phyloP scores from a whole-genome alignment of 768 basidiomycete species.

The Sistotremastrum niveocremeum region DNA sequence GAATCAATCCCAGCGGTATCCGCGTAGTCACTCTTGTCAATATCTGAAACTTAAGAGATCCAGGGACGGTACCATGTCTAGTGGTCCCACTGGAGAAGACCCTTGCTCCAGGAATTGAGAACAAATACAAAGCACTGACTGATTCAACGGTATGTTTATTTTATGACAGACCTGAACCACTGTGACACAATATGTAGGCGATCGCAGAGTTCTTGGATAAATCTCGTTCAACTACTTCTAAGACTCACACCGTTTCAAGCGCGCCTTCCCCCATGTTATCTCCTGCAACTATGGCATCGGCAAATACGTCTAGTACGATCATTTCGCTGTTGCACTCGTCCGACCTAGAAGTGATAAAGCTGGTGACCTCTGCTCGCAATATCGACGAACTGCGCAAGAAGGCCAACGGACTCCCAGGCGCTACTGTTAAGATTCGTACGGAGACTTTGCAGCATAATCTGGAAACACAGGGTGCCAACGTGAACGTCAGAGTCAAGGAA shows the following conservation, averaged over 20 bases:
- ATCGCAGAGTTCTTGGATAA: conserved; percentile 76
- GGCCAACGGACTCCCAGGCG: conserved; percentile 19
- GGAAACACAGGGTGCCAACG: conserved; percentile 30
- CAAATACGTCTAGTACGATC: conserved; percentile 25
- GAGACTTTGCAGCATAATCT: conserved; percentile 27
- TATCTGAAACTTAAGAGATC: background rate
- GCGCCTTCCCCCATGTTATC: conserved; percentile 65
- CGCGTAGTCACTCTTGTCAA: conserved; percentile 3
- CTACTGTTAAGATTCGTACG: too few species aligned
- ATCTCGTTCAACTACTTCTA: conserved; percentile 57
- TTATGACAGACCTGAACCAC: conserved; percentile 5
- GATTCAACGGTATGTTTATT: conserved; percentile 46
- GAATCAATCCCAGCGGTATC: conserved; percentile 64
- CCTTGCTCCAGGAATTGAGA: conserved; percentile 53
- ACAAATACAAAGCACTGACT: conserved; percentile 66
- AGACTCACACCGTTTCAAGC: conserved; percentile 52
- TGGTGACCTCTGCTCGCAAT: conserved; percentile 49
- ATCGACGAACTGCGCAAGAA: conserved; percentile 35
- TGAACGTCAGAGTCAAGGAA: conserved; percentile 45
- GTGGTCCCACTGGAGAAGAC: conserved; percentile 76
- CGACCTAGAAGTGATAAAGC: conserved; percentile 45
- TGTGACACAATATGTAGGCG: conserved; percentile 26
- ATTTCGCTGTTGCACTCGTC: conserved; percentile 50
- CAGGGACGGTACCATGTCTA: conserved; percentile 70
- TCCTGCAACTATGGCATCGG: conserved; percentile 62